Conservation (phyloP, 139 green algal genomes). For the Haematococcus lacustris region DNA sequence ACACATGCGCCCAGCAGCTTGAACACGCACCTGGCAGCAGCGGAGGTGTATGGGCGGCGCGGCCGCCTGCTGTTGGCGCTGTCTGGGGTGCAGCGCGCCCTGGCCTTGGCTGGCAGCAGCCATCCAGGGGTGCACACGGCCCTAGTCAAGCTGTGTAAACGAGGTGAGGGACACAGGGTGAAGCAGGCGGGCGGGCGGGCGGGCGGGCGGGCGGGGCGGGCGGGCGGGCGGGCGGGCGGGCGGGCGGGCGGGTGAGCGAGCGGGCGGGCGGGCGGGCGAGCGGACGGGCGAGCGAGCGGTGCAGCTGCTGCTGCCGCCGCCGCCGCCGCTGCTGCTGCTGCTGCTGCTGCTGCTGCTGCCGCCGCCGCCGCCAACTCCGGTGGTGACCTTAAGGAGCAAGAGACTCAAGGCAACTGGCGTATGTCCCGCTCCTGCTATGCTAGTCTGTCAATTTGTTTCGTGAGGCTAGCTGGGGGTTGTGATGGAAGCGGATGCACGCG, state of each 20-base stretch:
- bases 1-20: slow-evolving; percentile 30
- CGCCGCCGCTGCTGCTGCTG: neutral
- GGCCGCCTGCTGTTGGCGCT: slow-evolving; percentile 71
- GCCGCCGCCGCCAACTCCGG: neutral
- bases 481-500: too few species aligned
- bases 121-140: slow-evolving; percentile 59
- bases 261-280: too few species aligned
- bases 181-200: neutral
- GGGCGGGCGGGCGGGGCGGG: neutral
- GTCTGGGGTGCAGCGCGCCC: slow-evolving; percentile 54
- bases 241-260: neutral
- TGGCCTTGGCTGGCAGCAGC: slow-evolving; percentile 32
- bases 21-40: slow-evolving; percentile 42
- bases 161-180: slow-evolving; percentile 4
- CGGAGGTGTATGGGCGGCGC: slow-evolving; percentile 62
- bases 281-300: neutral
- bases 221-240: too few species aligned
- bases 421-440: neutral
- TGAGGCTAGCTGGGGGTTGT: too few species aligned
- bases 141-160: slow-evolving; percentile 45
- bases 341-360: too few species aligned
- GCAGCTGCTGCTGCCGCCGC: neutral
- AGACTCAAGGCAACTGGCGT: neutral
- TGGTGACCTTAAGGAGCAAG: slow-evolving; percentile 1
- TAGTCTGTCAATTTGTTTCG: neutral